Conservation (phyloP, 2,329 filamentous ascomycete species). For the Fusarium transvaalense region DNA sequence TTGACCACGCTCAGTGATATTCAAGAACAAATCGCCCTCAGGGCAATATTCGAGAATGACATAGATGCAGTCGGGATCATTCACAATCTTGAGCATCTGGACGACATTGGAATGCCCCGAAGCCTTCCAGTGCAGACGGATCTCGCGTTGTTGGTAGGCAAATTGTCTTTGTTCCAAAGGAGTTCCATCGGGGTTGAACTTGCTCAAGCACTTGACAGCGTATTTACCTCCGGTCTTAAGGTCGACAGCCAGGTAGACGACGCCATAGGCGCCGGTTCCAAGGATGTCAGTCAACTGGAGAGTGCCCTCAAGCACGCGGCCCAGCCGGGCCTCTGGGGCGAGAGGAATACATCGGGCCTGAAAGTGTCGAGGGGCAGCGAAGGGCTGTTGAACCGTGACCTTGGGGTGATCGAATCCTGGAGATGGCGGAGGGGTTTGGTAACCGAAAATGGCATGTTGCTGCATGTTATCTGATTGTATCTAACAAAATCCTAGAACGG, state of each 20-base stretch:
- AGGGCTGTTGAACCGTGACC: slow-evolving; percentile 57
- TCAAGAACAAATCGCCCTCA: slow-evolving; percentile 95
- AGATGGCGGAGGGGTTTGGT: slow-evolving; percentile 70
- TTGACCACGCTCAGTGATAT: slow-evolving; percentile 94
- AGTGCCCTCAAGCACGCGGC: slow-evolving; percentile 83
- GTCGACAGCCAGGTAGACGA: slow-evolving; percentile 92
- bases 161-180: slow-evolving; percentile 85
- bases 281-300: slow-evolving; percentile 87
- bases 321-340: slow-evolving; percentile 86
- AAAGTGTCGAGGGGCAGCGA: slow-evolving; percentile 55
- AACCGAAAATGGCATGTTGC: slow-evolving; percentile 68
- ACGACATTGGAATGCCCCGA: slow-evolving; percentile 94
- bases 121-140: slow-evolving; percentile 89
- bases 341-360: slow-evolving; percentile 66
- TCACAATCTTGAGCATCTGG: slow-evolving; percentile 92
- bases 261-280: slow-evolving; percentile 94
- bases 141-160: slow-evolving; percentile 93
- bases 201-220: slow-evolving; percentile 97
- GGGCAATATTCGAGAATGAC: slow-evolving; percentile 97
- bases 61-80: slow-evolving; percentile 91
- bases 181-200: slow-evolving; percentile 78
- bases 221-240: slow-evolving; percentile 84
- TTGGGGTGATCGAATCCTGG: slow-evolving; percentile 65
- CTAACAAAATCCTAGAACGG: slow-evolving; percentile 43
- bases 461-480: slow-evolving; percentile 65